Base-by-base conservation (phyloP, 345 rosid genomes). In the Brassica incana region DNA sequence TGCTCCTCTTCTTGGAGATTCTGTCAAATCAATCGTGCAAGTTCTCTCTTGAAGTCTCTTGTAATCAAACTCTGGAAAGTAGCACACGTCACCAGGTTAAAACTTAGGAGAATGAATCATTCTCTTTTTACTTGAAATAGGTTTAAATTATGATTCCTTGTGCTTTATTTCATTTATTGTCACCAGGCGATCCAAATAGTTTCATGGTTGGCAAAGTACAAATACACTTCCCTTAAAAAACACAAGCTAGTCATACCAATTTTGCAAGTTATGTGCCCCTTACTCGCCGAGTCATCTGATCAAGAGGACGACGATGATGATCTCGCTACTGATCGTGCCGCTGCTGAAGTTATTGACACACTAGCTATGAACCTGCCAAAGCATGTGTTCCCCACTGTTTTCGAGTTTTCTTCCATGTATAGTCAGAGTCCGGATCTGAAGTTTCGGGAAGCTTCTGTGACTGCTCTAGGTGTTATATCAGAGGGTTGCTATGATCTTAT, bases 301-400 rank as follows among this genome's bases (percentile, higher is more conserved):
- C 81, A 81, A 65, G 95, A 90, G 15, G 96, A 89, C 73, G 99
- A 92, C 76, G 97, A 92, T 77, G 97, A 96, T 88, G 99, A 96
- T 89, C 99, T 96, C 83, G 91, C 94, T 69, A 89, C 97, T 63
- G 99, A 96, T 84, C 91, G 97, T 73, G 98, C 99, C 77, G 98
- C 99, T 85, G 99, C 99, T n/a, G 99, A 96, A 89, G 99, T 96
- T 85, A 92, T 96, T 83, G 99, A 96, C 80, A 96, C 99, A 5
- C 87, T 93, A 88, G 92, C 99, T 74, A 74, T 93, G 88, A 93
- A 87, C 87, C 90, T 96, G 69, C 86, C 99, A 45, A 96, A 92
- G 80, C 98, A 88, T 71, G 95, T 96, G 1, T 92, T 90, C 65
- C 88, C 81, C 56, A 89, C 94, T 67, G 91, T 92, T 78, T 72